Conservation (phyloP, 768 basidiomycete species). For the Rhizopogon sp. region DNA sequence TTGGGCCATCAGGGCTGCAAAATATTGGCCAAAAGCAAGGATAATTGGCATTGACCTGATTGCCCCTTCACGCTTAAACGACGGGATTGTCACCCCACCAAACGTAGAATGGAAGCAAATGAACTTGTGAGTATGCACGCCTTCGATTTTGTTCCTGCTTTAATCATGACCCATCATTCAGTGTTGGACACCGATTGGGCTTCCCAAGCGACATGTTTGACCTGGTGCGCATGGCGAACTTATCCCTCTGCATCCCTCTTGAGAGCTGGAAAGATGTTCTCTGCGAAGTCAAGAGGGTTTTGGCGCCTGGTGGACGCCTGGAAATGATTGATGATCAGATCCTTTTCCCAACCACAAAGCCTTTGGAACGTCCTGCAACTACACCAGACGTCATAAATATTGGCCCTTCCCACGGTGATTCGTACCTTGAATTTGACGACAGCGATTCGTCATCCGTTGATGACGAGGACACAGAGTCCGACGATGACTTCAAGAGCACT, state of each 20-base stretch:
- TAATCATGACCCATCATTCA: conserved; percentile 21
- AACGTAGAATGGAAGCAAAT: conserved; percentile 50
- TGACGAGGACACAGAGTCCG: conserved; percentile 19
- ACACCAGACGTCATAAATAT: conserved; percentile 2
- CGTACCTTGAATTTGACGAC: conserved; percentile 18
- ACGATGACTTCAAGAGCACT: conserved; percentile 27
- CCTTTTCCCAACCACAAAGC: conserved; percentile 51
- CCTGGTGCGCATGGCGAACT: conserved; percentile 67
- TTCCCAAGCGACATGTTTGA: conserved; percentile 64
- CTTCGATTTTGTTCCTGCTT: not conserved
- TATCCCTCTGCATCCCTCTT: conserved; percentile 56
- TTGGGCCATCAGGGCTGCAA: conserved; percentile 63
- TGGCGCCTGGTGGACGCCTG: conserved; percentile 55
- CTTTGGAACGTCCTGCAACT: conserved; percentile 13
- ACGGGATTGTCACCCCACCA: conserved; percentile 31
- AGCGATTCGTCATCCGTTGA: not conserved
- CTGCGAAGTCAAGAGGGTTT: conserved; percentile 55
- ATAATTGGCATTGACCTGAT: conserved; percentile 69
- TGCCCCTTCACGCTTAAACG: conserved; percentile 23
- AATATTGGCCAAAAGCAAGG: conserved; percentile 52
- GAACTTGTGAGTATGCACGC: conserved; percentile 54
- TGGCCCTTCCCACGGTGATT: conserved; percentile 1
- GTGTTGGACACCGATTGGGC: conserved; percentile 53
- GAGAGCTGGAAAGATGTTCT: conserved; percentile 57
- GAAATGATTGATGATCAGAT: conserved; percentile 75